Evolutionary conservation across 805 yeast genomes (phyloP), one percentile per base, ranked within the genome.

Genomic region (Schwanniomyces sp.): DNA sequence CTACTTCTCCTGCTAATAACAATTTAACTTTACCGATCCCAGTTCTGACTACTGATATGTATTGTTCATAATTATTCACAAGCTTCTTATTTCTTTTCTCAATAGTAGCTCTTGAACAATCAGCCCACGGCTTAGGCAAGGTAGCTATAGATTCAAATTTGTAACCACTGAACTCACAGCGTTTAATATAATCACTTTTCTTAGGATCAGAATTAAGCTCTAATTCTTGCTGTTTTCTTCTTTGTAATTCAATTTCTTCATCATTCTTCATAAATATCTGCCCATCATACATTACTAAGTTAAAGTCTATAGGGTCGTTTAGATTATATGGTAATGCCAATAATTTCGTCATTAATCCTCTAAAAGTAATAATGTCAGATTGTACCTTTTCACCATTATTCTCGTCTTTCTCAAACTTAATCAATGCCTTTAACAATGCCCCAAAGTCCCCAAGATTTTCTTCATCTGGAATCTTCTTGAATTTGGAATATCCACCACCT

Each of bases 1-100:
- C 98, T 17, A 92, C 88, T 68, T 94, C 98, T 1, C 96, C 97
- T 0, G 91, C 96, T 40, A 91, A 64, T 5, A 88, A 63, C 39
- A 90, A 66, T 52, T 79, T 80, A 16, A 82, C 77, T 40, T 76
- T 78, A 7, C 96, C 97, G 12, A 92, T 82, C 2, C 96, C 95
- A 0, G 97, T 85, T 55, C 80, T 78, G 5, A 91, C 91, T n/a
- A 92, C 85, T 0, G 89, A 78, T 40, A 86, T 73, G 60, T 82
- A 91, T 66, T 92, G 96, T 56, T 85, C 90, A 41, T 82, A 82
- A 59, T 83, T 86, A 59, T 79, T 83, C 7, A 88, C 91, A 1
- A 73, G 67, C 46, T 75, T 74, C 54, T 80, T 81, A 46, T 70
- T 64, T 51, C 98, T 74, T 34, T 72, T 75, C 46, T 90, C 96